Percentiles rank a stretch among this genome's conserved stretches.
Conservation (phyloP, 1,284 basidiomycete genomes). For the Marasmius sp. region DNA sequence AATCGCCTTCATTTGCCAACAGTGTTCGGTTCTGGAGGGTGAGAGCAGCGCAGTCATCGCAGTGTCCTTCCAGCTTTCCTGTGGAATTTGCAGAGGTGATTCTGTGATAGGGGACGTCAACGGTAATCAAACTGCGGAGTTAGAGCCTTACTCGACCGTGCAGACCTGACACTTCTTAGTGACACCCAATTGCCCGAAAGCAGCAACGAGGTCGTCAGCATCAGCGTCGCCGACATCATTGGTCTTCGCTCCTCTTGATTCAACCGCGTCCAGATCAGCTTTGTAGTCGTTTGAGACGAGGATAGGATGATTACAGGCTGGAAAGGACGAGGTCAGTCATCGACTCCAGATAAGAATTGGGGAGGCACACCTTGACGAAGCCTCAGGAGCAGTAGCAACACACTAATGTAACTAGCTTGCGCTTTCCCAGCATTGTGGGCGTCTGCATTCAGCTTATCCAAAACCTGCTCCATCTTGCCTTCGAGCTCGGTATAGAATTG, state of each 20-base stretch:
- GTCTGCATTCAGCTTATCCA: conserved; percentile 65
- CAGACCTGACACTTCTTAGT: conserved; percentile 76
- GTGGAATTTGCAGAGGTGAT: conserved; percentile 6
- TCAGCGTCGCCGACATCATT: conserved; percentile 55
- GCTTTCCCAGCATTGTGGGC: conserved; percentile 49
- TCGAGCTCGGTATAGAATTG: conserved; percentile 84
- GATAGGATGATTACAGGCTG: conserved; percentile 88
- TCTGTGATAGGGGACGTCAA: background rate
- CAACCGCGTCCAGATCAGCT: conserved; percentile 71
- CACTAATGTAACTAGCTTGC: conserved; percentile 72
- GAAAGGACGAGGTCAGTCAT: background rate
- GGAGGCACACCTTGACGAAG: conserved; percentile 77
- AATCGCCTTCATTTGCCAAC: conserved; percentile 49
- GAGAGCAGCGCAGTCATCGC: conserved; percentile 59
- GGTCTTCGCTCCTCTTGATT: conserved; percentile 51
- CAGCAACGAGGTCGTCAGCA: conserved; percentile 74
- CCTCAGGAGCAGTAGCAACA: conserved; percentile 81
- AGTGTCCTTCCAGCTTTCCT: conserved; percentile 36
- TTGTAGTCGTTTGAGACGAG: conserved; percentile 77
- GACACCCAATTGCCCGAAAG: conserved; percentile 74
- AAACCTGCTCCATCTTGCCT: conserved; percentile 67
- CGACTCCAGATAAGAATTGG: background rate
- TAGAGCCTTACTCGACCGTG: conserved; percentile 55
- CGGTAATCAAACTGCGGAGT: background rate
- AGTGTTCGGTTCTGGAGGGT: conserved; percentile 32